phyloP scores from a whole-genome alignment of 495 filamentous ascomycete genomes.

The Penicillium nucicola region DNA sequence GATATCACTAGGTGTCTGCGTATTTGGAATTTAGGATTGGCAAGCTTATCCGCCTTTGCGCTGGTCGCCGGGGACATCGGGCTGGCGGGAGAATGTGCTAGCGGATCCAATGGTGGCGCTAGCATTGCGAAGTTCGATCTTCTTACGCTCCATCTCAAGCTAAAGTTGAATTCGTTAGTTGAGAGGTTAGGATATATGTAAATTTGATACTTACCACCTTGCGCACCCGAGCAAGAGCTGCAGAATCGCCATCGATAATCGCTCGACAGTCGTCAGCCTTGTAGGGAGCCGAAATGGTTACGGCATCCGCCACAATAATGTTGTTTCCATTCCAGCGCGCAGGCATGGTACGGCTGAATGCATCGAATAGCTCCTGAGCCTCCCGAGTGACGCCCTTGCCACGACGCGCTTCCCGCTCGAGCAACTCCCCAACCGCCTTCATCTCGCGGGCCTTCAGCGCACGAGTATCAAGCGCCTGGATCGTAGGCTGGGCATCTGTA shows the following conservation, averaged over 20 bases:
- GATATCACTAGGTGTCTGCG: conserved; percentile 1
- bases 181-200: too few relatives aligned
- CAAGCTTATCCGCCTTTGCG: conserved; percentile 27
- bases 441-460: conserved; percentile 53
- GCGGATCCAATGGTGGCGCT: conserved; percentile 40
- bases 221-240: conserved; percentile 55
- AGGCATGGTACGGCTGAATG: conserved; percentile 60
- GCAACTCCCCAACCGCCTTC: conserved; percentile 49
- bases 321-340: conserved; percentile 59
- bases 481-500: conserved; percentile 35
- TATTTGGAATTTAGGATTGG: neutral
- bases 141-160: conserved; percentile 51
- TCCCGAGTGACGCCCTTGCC: conserved; percentile 64
- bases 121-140: conserved; percentile 46
- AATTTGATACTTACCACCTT: conserved; percentile 54
- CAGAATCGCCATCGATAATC: conserved; percentile 44
- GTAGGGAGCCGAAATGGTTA: conserved; percentile 60
- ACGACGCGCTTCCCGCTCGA: conserved; percentile 50
- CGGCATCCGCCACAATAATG: conserved; percentile 65
- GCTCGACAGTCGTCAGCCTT: conserved; percentile 55
- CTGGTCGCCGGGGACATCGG: conserved; percentile 17
- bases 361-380: conserved; percentile 69
- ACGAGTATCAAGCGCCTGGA: conserved; percentile 49
- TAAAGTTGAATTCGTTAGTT: conserved; percentile 9
- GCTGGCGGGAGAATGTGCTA: conserved; percentile 31